Base-by-base conservation (phyloP, 1,284 basidiomycete species). In the Pseudozyma tsukubaensis region DNA sequence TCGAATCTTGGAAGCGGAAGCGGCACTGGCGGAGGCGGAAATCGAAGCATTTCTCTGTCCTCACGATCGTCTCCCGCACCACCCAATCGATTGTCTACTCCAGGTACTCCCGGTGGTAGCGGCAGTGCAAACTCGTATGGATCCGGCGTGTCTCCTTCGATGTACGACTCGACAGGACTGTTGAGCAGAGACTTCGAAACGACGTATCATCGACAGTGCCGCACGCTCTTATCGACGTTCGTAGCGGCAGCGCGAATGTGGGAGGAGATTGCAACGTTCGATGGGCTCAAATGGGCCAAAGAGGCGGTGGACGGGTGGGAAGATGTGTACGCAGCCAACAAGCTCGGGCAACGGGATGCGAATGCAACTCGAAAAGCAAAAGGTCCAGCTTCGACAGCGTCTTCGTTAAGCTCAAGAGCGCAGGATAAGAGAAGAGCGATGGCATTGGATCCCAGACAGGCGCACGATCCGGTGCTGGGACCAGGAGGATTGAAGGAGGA, bases 241-340 rank as follows among this genome's bases (percentile, higher is more conserved):
- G 45, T 68, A 5, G 52, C 57, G 4, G 68, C 78, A 16, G 67
- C 73, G 9, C 67, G 60, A 18, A 67, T 42, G 45, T 82, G 80
- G 80, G 76, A 79, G 29, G 77, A 82, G 59, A 52, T 70, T 16
- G 79, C 78, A 21, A 80, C 70, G 18, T 71, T 79, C 16, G 79
- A 82, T 32, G 80, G 79, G 10, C 73, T 81, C 47, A 77, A 72
- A 48, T 75, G 72, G 72, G 80, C 80, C 1, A 72, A 72, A 3
- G 63, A 76, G 42, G 67, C 72, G 4, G 54, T 67, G 40, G 70
- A 77, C 13, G 66, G 66, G 0, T 80, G 80, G 80, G 72, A 77
- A n/a, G 76, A 79, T 29, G 44, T 81, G 7, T 34, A 59, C 12
- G 65, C 62, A 21, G 67, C 62, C 1, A 59, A 53, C 19, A 57